Evolutionary conservation across 371 early-diverging fungal genomes (phyloP), one percentile per base, ranked within the genome.

Genomic region (Basidiobolus meristosporus): DNA sequence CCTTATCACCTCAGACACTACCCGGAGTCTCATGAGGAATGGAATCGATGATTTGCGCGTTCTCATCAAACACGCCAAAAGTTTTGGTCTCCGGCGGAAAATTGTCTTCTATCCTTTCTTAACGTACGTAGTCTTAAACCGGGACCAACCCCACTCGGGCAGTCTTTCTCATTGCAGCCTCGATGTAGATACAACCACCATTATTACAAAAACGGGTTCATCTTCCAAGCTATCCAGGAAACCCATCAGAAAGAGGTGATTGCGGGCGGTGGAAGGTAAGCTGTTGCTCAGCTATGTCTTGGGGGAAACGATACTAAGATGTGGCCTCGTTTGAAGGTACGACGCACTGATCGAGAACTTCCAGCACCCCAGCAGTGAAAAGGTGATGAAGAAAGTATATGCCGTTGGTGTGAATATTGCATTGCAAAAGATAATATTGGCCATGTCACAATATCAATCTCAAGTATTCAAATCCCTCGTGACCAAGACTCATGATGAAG

Each of bases 341-440:
- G 91, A 92, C 51, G 59, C 62, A 7, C 42, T 85, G 38, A 53
- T 85, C 21, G 50, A 54, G 22, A 47, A 56, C 23, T 74, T 73
- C 42, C 54, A 74, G 32, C 59, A 62, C 39, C 70, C 78, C 17
- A 19, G 14, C 17, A n/a, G n/a, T n/a, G n/a, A n/a, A n/a, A n/a
- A n/a, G n/a, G n/a, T n/a, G n/a, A 40, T 37, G 15, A 36, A 45
- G 35, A 31, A 68, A 37, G 58, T 78, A 0, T 68, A 64, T 21
- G 80, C 78, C 2, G 71, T 79, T 12, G 86, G 86, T 7, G 80
- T 76, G 38, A 77, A 75, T 47, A 74, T 82, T 52, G 79, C 80
- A 2, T 54, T 83, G n/a, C 78, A 78, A 48, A 72, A 77, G 44
- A 59, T 85, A 3, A 67, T 81, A 22, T 57, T 60, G 4, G 73